Evolutionary conservation across 2,329 filamentous ascomycete species (phyloP).

Genomic region (Microsporum audouinii): DNA sequence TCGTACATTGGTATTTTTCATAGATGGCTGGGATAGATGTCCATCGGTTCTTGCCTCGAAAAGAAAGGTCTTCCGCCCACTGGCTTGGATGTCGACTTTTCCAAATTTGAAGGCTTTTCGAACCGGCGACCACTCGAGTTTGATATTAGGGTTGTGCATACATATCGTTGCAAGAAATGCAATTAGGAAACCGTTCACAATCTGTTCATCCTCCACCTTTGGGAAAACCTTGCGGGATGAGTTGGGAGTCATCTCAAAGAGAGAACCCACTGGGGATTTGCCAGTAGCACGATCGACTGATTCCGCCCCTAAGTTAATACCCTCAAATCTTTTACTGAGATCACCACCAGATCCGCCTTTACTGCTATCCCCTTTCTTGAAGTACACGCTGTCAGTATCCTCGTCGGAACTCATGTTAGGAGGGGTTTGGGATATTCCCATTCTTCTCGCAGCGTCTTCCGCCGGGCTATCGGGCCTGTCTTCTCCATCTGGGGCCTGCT

Average conservation of each 20-base stretch:
- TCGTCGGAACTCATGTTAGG: neutral
- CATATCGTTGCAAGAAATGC: neutral
- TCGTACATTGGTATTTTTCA: neutral
- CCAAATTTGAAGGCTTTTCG: neutral
- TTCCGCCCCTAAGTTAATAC: too few relatives aligned
- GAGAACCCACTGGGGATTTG: too few relatives aligned
- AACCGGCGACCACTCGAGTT: neutral
- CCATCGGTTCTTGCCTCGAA: neutral
- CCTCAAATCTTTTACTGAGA: too few relatives aligned
- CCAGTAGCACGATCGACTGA: too few relatives aligned
- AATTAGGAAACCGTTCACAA: neutral
- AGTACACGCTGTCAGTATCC: too few relatives aligned
- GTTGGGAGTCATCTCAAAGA: neutral
- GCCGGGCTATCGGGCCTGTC: neutral
- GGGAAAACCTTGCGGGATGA: neutral
- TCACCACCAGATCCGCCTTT: too few relatives aligned
- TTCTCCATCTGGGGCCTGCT: neutral
- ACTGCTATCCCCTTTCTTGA: too few relatives aligned
- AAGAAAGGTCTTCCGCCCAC: neutral
- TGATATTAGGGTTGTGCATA: too few relatives aligned
- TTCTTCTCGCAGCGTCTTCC: neutral
- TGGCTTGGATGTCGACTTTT: neutral
- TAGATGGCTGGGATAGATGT: neutral
- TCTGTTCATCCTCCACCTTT: neutral
- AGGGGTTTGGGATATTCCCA: too few relatives aligned